Percentiles rank a stretch among this genome's conserved stretches.
phyloP scores from a whole-genome alignment of 768 basidiomycete genomes.

The Termitomyces eurrhizus region DNA sequence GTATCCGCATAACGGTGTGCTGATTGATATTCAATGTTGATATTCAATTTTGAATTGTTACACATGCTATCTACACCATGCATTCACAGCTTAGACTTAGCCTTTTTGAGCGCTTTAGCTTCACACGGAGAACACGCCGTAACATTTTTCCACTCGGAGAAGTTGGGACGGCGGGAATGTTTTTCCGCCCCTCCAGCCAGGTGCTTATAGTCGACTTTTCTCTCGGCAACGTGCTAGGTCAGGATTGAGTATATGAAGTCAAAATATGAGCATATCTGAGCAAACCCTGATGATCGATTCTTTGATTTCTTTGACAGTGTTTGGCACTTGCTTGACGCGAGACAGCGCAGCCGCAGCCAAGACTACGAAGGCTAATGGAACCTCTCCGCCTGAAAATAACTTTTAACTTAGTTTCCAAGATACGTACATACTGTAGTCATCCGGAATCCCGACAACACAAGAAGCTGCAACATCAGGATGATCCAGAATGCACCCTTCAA shows the following conservation, averaged over 20 bases:
- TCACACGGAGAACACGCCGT: slow-evolving; percentile 44
- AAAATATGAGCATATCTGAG: not conserved
- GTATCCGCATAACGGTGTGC: too few species aligned
- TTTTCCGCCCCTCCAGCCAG: slow-evolving; percentile 57
- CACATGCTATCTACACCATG: not conserved
- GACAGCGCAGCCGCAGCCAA: slow-evolving; percentile 38
- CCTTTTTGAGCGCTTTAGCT: slow-evolving; percentile 26
- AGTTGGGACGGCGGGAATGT: slow-evolving; percentile 52
- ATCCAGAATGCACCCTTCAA: slow-evolving; percentile 61
- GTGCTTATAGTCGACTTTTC: slow-evolving; percentile 56
- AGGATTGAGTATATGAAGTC: not conserved
- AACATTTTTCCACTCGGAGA: slow-evolving; percentile 61
- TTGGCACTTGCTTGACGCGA: slow-evolving; percentile 26
- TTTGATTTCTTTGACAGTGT: slow-evolving; percentile 32
- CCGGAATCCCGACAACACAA: slow-evolving; percentile 63
- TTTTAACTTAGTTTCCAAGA: not conserved
- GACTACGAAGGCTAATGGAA: slow-evolving; percentile 67
- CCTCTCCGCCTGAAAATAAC: slow-evolving; percentile 47
- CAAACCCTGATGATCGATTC: slow-evolving; percentile 46
- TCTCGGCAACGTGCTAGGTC: slow-evolving; percentile 47
- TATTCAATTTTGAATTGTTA: not conserved
- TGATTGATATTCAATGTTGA: too few species aligned
- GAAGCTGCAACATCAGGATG: slow-evolving; percentile 57
- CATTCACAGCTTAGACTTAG: slow-evolving; percentile 6
- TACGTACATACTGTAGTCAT: slow-evolving; percentile 55